Percentiles rank a stretch among this genome's conserved stretches.
phyloP scores from a whole-genome alignment of 1,284 basidiomycete species.

The Irpex sp. region DNA sequence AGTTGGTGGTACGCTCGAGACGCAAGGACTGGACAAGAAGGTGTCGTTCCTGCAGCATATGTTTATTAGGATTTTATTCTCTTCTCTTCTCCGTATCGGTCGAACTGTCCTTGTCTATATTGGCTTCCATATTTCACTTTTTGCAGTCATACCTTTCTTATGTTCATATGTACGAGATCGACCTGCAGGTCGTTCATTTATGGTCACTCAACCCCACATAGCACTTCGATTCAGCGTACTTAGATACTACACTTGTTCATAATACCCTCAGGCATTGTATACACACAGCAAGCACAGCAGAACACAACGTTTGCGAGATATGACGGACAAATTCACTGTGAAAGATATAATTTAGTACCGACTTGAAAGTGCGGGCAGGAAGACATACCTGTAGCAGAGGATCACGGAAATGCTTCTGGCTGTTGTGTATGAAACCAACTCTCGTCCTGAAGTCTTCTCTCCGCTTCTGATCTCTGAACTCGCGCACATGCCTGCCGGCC shows the following conservation, averaged over 20 bases:
- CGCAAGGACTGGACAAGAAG: slow-evolving; percentile 70
- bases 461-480: slow-evolving; percentile 78
- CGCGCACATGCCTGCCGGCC: slow-evolving; percentile 82
- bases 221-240: neutral
- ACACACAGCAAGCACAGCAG: neutral
- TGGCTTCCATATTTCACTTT: slow-evolving; percentile 22
- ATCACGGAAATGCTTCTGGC: slow-evolving; percentile 82
- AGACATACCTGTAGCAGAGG: slow-evolving; percentile 30
- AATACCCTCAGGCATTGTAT: slow-evolving; percentile 5
- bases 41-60: slow-evolving; percentile 86
- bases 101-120: slow-evolving; percentile 15
- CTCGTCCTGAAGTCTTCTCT: slow-evolving; percentile 84
- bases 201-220: neutral
- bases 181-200: slow-evolving; percentile 26
- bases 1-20: slow-evolving; percentile 94
- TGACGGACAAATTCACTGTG: neutral
- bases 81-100: neutral
- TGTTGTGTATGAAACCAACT: slow-evolving; percentile 74
- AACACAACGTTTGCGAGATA: neutral
- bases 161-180: slow-evolving; percentile 27
- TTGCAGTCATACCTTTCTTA: slow-evolving; percentile 24
- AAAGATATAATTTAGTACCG: neutral
- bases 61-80: slow-evolving; percentile 49
- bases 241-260: slow-evolving; percentile 5
- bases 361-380: neutral